Conservation (phyloP, 2,329 filamentous ascomycete genomes). For the Hymenoscyphus occultus region DNA sequence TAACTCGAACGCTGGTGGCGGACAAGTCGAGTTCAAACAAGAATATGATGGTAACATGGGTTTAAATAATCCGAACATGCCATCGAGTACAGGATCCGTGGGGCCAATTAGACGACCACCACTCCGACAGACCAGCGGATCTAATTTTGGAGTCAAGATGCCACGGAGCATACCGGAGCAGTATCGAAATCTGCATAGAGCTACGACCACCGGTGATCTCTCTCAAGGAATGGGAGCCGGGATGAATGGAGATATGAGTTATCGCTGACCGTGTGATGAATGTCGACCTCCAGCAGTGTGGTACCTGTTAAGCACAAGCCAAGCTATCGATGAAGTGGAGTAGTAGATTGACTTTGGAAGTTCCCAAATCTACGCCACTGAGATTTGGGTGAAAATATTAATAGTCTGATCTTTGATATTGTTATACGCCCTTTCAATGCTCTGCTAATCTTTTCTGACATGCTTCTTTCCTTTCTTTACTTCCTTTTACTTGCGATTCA, state of each 20-base stretch:
- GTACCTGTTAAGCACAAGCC: background rate
- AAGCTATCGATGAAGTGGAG: slow-evolving; percentile 6
- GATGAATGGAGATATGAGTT: slow-evolving; percentile 16
- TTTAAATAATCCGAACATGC: slow-evolving; percentile 12
- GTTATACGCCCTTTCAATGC: background rate
- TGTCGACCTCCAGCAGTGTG: background rate
- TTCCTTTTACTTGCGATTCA: background rate
- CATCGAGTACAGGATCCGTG: slow-evolving; percentile 16
- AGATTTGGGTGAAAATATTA: background rate
- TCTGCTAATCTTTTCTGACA: background rate
- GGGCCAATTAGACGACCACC: slow-evolving; percentile 27
- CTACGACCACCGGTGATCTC: slow-evolving; percentile 20
- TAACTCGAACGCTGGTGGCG: slow-evolving; percentile 23
- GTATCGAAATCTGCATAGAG: slow-evolving; percentile 25
- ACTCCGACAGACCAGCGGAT: slow-evolving; percentile 26
- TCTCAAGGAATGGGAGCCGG: slow-evolving; percentile 15
- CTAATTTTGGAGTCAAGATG: slow-evolving; percentile 25
- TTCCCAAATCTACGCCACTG: background rate
- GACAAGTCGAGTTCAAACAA: slow-evolving; percentile 26
- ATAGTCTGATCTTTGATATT: too few relatives aligned
- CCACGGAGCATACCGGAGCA: slow-evolving; percentile 33
- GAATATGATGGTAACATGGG: slow-evolving; percentile 23
- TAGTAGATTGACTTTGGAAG: background rate
- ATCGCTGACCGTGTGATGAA: slow-evolving; percentile 10
- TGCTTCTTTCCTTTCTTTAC: background rate